phyloP scores from a whole-genome alignment of 2,329 filamentous ascomycete genomes.

The Colletotrichum gigasporum region DNA sequence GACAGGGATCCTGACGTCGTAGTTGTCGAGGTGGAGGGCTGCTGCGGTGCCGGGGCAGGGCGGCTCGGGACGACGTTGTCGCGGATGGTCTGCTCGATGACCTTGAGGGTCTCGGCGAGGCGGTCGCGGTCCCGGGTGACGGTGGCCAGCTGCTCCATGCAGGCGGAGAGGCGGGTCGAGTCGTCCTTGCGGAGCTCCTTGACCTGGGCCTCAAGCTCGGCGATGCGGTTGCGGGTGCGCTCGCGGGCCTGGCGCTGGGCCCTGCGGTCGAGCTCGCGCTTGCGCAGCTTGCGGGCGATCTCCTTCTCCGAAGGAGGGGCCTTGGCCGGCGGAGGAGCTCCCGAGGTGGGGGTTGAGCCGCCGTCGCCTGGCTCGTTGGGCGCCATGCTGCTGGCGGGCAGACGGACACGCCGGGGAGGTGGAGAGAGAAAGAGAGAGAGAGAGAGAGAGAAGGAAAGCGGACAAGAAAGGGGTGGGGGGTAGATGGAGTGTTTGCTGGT shows the following conservation, averaged over 20 bases:
- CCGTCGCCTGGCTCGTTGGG: background rate
- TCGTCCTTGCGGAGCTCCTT: conserved; percentile 37
- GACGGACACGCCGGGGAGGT: background rate
- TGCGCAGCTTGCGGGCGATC: conserved; percentile 37
- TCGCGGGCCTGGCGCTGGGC: conserved; percentile 43
- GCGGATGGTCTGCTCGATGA: conserved; percentile 31
- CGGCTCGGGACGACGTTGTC: conserved; percentile 17
- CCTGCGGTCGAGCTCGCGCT: conserved; percentile 43
- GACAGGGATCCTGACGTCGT: conserved; percentile 1
- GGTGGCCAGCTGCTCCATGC: conserved; percentile 38
- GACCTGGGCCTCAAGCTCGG: conserved; percentile 41
- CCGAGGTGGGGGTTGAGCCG: conserved; percentile 1
- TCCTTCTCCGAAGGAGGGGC: conserved; percentile 25
- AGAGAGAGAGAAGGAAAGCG: background rate
- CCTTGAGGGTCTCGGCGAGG: conserved; percentile 25
- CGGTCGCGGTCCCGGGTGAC: conserved; percentile 38
- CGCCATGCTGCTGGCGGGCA: background rate
- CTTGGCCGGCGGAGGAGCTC: conserved; percentile 7
- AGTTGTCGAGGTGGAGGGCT: background rate
- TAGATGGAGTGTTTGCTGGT: background rate
- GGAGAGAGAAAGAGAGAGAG: background rate
- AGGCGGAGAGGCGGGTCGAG: conserved; percentile 35
- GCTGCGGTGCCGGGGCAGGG: background rate
- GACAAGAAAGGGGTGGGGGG: background rate
- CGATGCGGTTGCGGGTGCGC: conserved; percentile 42